phyloP scores from a whole-genome alignment of 306 rosid genomes.

The Echinosophora koreensis region DNA sequence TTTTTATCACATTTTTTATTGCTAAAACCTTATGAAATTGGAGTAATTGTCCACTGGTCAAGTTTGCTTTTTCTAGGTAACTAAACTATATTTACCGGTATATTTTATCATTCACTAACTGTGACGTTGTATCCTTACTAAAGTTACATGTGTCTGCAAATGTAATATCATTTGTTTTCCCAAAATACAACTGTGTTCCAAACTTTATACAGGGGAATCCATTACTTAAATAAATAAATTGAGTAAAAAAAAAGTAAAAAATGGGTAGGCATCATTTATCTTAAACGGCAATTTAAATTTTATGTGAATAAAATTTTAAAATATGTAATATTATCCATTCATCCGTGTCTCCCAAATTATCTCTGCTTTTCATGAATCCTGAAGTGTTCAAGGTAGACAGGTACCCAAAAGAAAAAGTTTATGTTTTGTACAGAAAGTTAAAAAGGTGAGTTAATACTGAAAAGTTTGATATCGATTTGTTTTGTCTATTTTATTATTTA shows the following conservation, averaged over 20 bases:
- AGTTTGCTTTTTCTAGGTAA: not conserved
- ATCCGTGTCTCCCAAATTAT: not conserved
- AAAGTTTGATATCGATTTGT: not conserved
- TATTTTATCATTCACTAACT: not conserved
- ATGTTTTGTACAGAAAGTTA: not conserved
- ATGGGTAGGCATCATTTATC: not conserved
- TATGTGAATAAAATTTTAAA: not conserved
- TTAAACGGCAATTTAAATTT: not conserved
- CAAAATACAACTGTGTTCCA: not conserved
- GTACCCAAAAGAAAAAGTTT: not conserved
- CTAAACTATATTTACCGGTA: not conserved
- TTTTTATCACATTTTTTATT: not conserved
- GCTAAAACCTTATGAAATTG: not conserved
- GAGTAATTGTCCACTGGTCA: not conserved
- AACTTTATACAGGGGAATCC: not conserved
- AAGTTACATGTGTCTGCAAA: too few relatives aligned
- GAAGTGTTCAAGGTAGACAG: not conserved
- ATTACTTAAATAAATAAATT: not conserved
- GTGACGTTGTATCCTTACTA: too few relatives aligned
- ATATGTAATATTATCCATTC: not conserved
- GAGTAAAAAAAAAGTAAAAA: not conserved
- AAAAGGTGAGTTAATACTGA: not conserved
- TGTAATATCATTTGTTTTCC: not conserved
- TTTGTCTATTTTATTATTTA: not conserved
- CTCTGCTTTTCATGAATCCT: constrained; percentile 13